These are phyloP conservation scores for Saturnispora saitoi DNA, from an alignment of 805 yeast genomes.

Conservation along the genomic window DNA sequence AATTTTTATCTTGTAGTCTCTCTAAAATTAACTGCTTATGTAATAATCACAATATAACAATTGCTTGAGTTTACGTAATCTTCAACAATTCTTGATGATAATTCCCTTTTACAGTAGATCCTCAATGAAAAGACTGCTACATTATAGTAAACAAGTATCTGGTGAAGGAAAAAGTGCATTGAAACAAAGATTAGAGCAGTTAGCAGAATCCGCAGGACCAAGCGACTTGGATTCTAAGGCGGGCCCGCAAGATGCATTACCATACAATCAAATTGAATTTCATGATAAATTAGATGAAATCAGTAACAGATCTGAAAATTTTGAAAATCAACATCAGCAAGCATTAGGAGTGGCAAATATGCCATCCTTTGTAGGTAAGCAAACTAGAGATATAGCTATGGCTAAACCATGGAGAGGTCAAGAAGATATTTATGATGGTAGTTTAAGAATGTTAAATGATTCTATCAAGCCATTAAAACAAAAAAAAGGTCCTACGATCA, in stretches of 20 bases:
- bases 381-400: slow-evolving; percentile 39
- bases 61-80: neutral
- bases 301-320: slow-evolving; percentile 22
- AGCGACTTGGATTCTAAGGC: slow-evolving; percentile 28
- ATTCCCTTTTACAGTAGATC: too few relatives aligned
- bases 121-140: neutral
- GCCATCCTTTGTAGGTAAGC: slow-evolving; percentile 38
- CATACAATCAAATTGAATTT: slow-evolving; percentile 16
- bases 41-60: too few relatives aligned
- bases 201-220: slow-evolving; percentile 36
- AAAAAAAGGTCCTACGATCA: neutral
- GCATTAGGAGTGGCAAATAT: slow-evolving; percentile 34
- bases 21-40: too few relatives aligned
- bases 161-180: slow-evolving; percentile 20
- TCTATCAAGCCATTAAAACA: slow-evolving; percentile 31
- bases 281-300: slow-evolving; percentile 23
- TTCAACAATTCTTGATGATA: neutral
- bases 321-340: slow-evolving; percentile 32
- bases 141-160: neutral
- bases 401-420: slow-evolving; percentile 53
- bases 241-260: slow-evolving; percentile 25
- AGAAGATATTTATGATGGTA: slow-evolving; percentile 39
- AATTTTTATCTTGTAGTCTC: too few relatives aligned
- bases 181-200: slow-evolving; percentile 31
- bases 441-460: slow-evolving; percentile 49